phyloP scores from a whole-genome alignment of 2,329 filamentous ascomycete genomes.

The Alternaria rosae region DNA sequence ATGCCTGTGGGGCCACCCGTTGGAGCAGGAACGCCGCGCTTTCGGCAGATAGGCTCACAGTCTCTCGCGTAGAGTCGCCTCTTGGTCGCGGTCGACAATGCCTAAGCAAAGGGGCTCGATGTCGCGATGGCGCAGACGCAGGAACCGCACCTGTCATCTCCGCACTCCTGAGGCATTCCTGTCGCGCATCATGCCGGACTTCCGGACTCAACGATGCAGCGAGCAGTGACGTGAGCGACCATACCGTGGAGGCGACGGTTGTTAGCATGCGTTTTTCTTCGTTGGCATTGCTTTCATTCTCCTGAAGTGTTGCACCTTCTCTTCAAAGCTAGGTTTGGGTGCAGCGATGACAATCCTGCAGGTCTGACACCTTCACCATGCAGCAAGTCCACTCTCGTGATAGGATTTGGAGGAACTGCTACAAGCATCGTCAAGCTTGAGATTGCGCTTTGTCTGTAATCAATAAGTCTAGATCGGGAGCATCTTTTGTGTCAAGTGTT shows the following conservation, averaged over 20 bases:
- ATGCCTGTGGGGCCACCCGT: constrained; percentile 15
- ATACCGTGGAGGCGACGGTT: not conserved
- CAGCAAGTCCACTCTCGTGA: not conserved
- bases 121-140: not conserved
- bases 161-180: not conserved
- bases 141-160: not conserved
- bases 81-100: not conserved
- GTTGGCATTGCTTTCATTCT: not conserved
- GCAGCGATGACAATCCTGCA: not conserved
- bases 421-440: not conserved
- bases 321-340: not conserved
- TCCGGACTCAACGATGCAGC: not conserved
- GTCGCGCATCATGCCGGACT: not conserved
- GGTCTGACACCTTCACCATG: not conserved
- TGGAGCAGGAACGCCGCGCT: constrained; percentile 11
- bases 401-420: not conserved
- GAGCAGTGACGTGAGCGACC: not conserved
- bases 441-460: not conserved
- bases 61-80: not conserved
- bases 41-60: not conserved
- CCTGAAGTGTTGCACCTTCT: not conserved
- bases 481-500: not conserved
- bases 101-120: not conserved
- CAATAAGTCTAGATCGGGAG: not conserved
- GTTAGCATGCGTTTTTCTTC: not conserved